These are phyloP conservation scores for Dactylellina cionopaga DNA, from an alignment of 2,329 filamentous ascomycete genomes.

Conservation along the genomic window DNA sequence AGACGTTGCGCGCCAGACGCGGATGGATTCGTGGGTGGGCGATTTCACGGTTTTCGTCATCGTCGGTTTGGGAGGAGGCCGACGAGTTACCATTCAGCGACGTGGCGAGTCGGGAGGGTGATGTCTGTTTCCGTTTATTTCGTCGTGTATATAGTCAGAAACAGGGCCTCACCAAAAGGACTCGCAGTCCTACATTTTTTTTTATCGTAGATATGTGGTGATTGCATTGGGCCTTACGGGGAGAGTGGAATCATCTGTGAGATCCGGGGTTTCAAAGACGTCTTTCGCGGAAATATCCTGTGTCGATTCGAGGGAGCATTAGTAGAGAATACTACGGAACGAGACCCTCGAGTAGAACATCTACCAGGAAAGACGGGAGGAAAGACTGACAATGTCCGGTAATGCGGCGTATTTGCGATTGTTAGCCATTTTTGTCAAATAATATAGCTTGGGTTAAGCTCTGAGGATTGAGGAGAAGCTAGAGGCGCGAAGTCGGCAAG, in stretches of 20 bases:
- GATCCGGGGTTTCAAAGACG: constrained; percentile 93
- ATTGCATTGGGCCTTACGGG: constrained; percentile 69
- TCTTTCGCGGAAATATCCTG: constrained; percentile 86
- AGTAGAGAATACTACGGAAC: constrained; percentile 7
- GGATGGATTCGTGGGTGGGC: constrained; percentile 80
- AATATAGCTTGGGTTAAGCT: not conserved
- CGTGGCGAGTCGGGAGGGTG: constrained; percentile 66
- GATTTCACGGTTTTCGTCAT: constrained; percentile 72
- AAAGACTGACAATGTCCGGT: constrained; percentile 74
- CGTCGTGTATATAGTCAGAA: constrained; percentile 8
- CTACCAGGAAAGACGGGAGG: not conserved
- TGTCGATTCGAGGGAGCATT: constrained; percentile 10
- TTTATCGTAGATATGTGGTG: not conserved
- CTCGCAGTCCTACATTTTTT: not conserved
- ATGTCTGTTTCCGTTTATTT: constrained; percentile 62
- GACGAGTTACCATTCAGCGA: constrained; percentile 65
- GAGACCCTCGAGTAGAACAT: constrained; percentile 30
- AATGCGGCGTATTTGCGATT: constrained; percentile 77
- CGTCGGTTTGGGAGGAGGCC: constrained; percentile 66
- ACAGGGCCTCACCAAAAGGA: not conserved
- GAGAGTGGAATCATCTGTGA: constrained; percentile 89
- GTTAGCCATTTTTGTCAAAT: constrained; percentile 69
- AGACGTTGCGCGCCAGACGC: constrained; percentile 80
- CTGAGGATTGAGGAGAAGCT: constrained; percentile 9
- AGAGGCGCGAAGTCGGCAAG: not conserved